Evolutionary conservation across 164 flowering plant genomes (phyloP), one percentile per base, ranked within the genome.

Genomic region (Saururus chinensis): DNA sequence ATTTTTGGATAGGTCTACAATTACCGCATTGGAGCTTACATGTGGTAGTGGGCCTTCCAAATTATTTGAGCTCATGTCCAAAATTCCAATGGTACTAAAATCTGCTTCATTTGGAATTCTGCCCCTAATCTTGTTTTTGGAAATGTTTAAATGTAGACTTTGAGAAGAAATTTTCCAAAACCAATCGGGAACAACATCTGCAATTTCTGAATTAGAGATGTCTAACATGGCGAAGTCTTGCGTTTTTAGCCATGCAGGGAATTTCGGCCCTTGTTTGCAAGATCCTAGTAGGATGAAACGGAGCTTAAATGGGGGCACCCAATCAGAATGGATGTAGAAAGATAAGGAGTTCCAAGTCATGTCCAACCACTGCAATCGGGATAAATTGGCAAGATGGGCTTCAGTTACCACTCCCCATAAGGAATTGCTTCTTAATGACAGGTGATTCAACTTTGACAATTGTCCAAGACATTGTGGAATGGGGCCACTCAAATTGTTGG

Each of bases 261-360:
- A 56, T 1, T 24, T 12, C 7, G 59, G 17, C 16, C n/a, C 59
- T 10, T 19, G 8, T 19, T 25, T 24, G 37, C 59, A 23, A 26
- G 21, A 16, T 11, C 35, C 19, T 4, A 23, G 19, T 53, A 13
- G 9, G 11, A 54, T 9, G 48, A 20, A 0, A 0, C 19, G 1
- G 19, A 64, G 40, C 23, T 45, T 51, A 51, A 65, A 58, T 12
- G 56, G 61, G 11, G 58, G 52, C 24, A 51, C 37, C 57, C 62
- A 58, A 35, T 55, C 24, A 16, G 26, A 56, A 19, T 17, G 17
- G 35, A 64, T 51, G 8, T 48, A 26, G 6, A 64, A 25, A 23
- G 8, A 21, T 20, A 64, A 63, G 6, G 14, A 26, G 19, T 45
- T 45, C 0, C 8, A 13, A 12, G 4, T 9, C 0, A 20, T 7